A percentile compares a stretch with the other conserved stretches of the same genome.
Conservation (phyloP, 805 yeast genomes). For the Yamadazyma olivae region DNA sequence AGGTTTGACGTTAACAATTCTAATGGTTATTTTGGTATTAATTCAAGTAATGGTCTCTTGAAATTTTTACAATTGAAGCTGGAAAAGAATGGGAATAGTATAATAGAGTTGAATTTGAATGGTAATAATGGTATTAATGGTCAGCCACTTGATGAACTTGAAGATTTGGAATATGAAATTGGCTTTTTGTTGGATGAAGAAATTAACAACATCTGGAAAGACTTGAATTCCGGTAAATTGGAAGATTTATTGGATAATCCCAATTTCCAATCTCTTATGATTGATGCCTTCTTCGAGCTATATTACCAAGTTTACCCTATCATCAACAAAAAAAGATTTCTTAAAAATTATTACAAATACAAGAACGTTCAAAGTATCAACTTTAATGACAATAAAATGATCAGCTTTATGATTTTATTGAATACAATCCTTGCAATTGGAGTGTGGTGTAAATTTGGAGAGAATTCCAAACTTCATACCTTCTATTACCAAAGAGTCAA, state of each 20-base stretch:
- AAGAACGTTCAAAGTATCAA: constrained; percentile 5
- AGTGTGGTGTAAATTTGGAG: constrained; percentile 21
- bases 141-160: constrained; percentile 3
- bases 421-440: constrained; percentile 18
- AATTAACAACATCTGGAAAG: constrained; percentile 13
- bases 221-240: constrained; percentile 14
- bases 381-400: constrained; percentile 9
- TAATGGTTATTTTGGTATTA: constrained; percentile 64
- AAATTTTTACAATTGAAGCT: constrained; percentile 41
- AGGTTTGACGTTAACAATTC: constrained; percentile 30
- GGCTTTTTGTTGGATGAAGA: constrained; percentile 16
- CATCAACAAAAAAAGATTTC: constrained; percentile 16
- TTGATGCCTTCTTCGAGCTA: constrained; percentile 14
- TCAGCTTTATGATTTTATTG: constrained; percentile 16
- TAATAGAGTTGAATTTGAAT: constrained; percentile 20
- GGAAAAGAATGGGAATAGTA: constrained; percentile 20
- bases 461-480: constrained; percentile 15
- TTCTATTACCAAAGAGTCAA: constrained; percentile 17
- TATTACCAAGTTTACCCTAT: constrained; percentile 18
- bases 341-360: constrained; percentile 10
- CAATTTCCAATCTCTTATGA: constrained; percentile 14
- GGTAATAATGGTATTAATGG: constrained; percentile 1
- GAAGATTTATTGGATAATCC: constrained; percentile 16
- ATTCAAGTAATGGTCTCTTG: constrained; percentile 55
- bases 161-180: constrained; percentile 12